Conservation (phyloP, 1,139 yeast genomes). For the Blastobotrys persicus region DNA sequence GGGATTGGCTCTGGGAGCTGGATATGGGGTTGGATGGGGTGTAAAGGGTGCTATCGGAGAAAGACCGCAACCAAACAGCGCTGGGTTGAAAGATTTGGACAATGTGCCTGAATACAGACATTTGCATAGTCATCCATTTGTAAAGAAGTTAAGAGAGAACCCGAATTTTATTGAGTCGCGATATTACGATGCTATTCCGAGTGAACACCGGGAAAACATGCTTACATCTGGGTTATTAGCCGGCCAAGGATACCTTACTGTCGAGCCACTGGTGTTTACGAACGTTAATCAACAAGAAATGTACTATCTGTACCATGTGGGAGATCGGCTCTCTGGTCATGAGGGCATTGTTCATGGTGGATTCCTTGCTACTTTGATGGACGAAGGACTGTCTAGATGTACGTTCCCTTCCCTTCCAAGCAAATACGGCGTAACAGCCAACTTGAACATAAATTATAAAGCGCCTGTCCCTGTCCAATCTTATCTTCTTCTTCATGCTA, state of each 20-base stretch:
- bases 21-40: constrained; percentile 3
- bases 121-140: constrained; percentile 26
- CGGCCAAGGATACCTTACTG: constrained; percentile 29
- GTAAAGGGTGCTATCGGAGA: background rate
- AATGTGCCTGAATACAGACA: constrained; percentile 20
- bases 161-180: constrained; percentile 23
- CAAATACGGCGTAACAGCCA: constrained; percentile 82
- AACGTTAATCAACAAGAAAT: constrained; percentile 23
- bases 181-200: constrained; percentile 30
- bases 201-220: constrained; percentile 27
- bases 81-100: background rate
- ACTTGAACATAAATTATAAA: constrained; percentile 62
- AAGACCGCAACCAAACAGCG: background rate
- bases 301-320: constrained; percentile 61
- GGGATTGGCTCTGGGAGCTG: background rate
- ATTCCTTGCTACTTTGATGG: constrained; percentile 73
- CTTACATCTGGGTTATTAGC: constrained; percentile 30
- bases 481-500: constrained; percentile 65
- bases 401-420: constrained; percentile 85
- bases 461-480: constrained; percentile 65
- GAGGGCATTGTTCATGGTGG: constrained; percentile 86
- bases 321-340: constrained; percentile 58
- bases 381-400: constrained; percentile 81
- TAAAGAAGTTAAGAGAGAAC: constrained; percentile 22
- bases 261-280: constrained; percentile 32